Percentiles rank a stretch among this genome's conserved stretches.
Conservation (phyloP, 495 filamentous ascomycete genomes). For the Aspergillus baeticus region DNA sequence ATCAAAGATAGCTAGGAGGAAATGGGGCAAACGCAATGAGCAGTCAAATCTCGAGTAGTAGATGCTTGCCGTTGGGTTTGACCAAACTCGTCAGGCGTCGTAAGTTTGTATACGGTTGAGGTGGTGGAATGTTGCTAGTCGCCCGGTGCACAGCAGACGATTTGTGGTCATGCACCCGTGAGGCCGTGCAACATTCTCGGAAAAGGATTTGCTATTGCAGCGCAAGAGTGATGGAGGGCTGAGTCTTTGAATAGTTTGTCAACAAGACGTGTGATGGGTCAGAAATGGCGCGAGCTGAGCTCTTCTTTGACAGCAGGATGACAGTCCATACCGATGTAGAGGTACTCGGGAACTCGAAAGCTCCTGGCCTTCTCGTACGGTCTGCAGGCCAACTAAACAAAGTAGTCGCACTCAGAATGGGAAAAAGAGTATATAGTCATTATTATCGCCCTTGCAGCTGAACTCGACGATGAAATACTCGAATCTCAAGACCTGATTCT, state of each 20-base stretch:
- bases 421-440: background rate
- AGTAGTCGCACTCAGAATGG: background rate
- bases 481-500: background rate
- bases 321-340: background rate
- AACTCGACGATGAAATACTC: background rate
- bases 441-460: slow-evolving; percentile 7
- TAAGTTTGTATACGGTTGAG: background rate
- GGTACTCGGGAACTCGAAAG: too few species aligned
- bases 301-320: background rate
- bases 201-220: background rate
- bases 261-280: slow-evolving; percentile 5
- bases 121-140: slow-evolving; percentile 2
- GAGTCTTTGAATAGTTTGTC: background rate
- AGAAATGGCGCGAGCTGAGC: background rate
- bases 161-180: slow-evolving; percentile 1
- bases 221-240: background rate
- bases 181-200: slow-evolving; percentile 5
- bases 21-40: background rate
- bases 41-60: background rate
- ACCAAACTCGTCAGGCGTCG: background rate
- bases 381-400: slow-evolving; percentile 8
- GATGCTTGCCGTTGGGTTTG: background rate
- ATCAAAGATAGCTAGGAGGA: background rate
- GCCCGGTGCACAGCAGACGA: background rate
- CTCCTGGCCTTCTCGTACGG: background rate